Conservation (phyloP, 2,329 filamentous ascomycete species). For the Apiospora sp. region DNA sequence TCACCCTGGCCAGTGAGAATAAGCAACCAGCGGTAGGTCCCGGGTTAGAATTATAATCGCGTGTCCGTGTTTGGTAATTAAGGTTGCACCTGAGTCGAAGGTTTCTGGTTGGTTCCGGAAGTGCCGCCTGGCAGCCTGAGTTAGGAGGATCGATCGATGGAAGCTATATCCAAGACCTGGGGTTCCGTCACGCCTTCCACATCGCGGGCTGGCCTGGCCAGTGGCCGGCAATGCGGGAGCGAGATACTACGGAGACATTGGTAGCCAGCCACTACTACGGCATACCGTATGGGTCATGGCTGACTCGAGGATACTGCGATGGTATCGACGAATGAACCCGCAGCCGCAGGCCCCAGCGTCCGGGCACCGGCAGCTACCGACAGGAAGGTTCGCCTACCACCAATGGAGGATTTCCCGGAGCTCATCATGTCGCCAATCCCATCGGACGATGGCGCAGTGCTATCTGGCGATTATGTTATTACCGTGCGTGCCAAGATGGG, state of each 20-base stretch:
- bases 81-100: conserved; percentile 9
- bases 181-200: background rate
- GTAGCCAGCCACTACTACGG: background rate
- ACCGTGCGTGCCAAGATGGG: background rate
- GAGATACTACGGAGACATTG: background rate
- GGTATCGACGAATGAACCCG: conserved; percentile 2
- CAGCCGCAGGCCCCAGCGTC: background rate
- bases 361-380: conserved; percentile 13
- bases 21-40: conserved; percentile 9
- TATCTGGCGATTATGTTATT: background rate
- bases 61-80: background rate
- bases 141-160: background rate
- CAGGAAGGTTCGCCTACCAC: conserved; percentile 9
- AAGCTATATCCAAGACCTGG: background rate
- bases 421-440: background rate
- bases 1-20: background rate
- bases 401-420: background rate
- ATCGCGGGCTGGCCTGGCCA: background rate
- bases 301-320: conserved; percentile 3
- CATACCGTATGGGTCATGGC: background rate
- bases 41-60: background rate
- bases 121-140: background rate
- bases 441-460: conserved; percentile 13
- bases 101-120: background rate
- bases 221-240: background rate